A percentile compares a stretch with the other conserved stretches of the same genome.
phyloP scores from a whole-genome alignment of 2,329 filamentous ascomycete species.

The Fusarium haematococcum region DNA sequence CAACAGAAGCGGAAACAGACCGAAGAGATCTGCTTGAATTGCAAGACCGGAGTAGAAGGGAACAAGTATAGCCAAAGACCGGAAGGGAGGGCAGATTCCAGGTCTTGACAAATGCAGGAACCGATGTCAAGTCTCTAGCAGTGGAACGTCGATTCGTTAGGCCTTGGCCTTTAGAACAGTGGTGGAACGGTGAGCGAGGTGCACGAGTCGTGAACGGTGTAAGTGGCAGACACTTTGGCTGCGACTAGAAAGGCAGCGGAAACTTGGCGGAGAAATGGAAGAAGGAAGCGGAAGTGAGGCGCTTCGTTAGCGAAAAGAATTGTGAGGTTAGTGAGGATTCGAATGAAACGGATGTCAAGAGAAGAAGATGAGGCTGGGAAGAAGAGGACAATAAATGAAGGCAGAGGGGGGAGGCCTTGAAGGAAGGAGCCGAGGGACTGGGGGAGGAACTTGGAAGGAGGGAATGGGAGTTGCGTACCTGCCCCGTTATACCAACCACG shows the following conservation, averaged over 20 bases:
- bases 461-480: neutral
- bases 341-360: neutral
- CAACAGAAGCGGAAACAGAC: neutral
- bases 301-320: neutral
- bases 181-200: slow-evolving; percentile 16
- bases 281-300: slow-evolving; percentile 2
- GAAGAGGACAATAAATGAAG: neutral
- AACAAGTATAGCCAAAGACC: neutral
- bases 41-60: neutral
- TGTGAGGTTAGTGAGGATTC: neutral
- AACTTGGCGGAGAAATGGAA: slow-evolving; percentile 21
- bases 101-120: slow-evolving; percentile 29
- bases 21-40: neutral
- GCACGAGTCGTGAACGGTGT: slow-evolving; percentile 31
- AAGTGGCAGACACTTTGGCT: slow-evolving; percentile 18
- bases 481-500: neutral
- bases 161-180: slow-evolving; percentile 14
- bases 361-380: neutral
- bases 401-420: neutral
- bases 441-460: slow-evolving; percentile 7
- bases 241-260: slow-evolving; percentile 14
- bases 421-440: neutral
- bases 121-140: neutral
- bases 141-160: slow-evolving; percentile 16
- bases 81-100: neutral